Evolutionary conservation across 805 yeast genomes (phyloP), one percentile per base, ranked within the genome.

Genomic region (Wickerhamomyces silvicola): DNA sequence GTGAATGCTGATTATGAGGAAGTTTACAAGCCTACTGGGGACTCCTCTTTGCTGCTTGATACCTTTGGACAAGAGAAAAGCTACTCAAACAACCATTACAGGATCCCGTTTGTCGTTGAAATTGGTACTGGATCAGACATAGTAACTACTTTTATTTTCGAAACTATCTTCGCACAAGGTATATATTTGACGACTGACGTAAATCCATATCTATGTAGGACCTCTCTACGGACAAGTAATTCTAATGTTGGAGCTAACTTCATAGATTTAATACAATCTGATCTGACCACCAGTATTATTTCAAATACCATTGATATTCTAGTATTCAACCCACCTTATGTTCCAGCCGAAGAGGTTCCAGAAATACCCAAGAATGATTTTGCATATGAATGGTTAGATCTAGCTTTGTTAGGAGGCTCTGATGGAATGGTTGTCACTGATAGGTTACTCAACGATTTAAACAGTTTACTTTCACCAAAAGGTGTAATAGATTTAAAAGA

Each of bases 1-100:
- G 62, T 81, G 2, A 56, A 64, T 13, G 68, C 78, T 13, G 81
- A 81, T 47, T 72, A 68, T 39, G 77, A 71, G n/a, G 69, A 68
- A 44, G 94, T 90, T 4, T 92, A 92, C 54, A 98, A 92, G 50
- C 97, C 98, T 0, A 74, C 94, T 0, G 98, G 92, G 48, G 98
- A 92, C 60, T 75, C 95, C 7, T 92, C 81, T 50, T 71, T 90
- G 8, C 62, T 92, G 8, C 57, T 92, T 27, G 98, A 92, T 53
- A 66, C 81, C 11, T 64, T 92, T 28, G 97, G 92, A 48, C 54
- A 62, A 24, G 81, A 83, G 31, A 54, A 51, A 28, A 45, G 39
- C 2, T 64, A 44, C 22, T 48, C 78, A 15, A 27, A 39, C 9
- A 27, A 38, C 9, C 45, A 42, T n/a, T 67, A 59, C 35, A 22